Evolutionary conservation across 176 grass and related monocot genomes (phyloP), one percentile per base, ranked within the genome.

Genomic region (maize (Zea mays)): DNA sequence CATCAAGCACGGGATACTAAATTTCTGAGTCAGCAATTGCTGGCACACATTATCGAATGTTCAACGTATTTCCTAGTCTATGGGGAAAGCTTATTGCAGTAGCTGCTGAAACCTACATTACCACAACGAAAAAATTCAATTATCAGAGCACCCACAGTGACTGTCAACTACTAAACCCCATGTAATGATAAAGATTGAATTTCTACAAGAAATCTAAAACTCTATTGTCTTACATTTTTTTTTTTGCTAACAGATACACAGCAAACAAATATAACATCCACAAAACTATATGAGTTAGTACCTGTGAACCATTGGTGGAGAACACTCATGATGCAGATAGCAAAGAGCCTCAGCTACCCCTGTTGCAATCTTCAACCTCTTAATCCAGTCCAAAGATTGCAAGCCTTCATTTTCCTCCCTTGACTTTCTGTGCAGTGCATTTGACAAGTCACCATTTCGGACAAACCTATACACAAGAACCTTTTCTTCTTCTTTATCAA

Each of bases 381-480:
- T 95, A 72, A 99, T 93, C 96, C 96, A 99, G 87, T 99, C 96
- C 76, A 99, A 86, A 56, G 96, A 90, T 81, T 91, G 96, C 83
- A 95, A 46, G 21, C 88, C 92, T 54, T 90, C 91, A 16, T 97
- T 87, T 87, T 92, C 91, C 50, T 95, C 87, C 74, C 79, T 79
- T 42, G 69, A 78, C 67, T 93, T 96, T 71, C 85, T 82, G 63
- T 96, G 90, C 84, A 95, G 72, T n/a, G 93, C 75, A 71, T 57
- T 85, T 41, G 78, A 88, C 73, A 99, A 67, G 62, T 96, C 88
- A 4, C 92, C 90, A 2, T 96, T 99, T 3, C 80, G 89, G 7
- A 95, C 89, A 82, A 87, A 92, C 51, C 82, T 95, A 85, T 99
- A 99, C 14, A 99, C 87, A 73, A 99, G 80, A 80, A 95, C 40